These are phyloP conservation scores for Pulveroboletus sp. DNA, from an alignment of 768 basidiomycete species.

Conservation along the genomic window DNA sequence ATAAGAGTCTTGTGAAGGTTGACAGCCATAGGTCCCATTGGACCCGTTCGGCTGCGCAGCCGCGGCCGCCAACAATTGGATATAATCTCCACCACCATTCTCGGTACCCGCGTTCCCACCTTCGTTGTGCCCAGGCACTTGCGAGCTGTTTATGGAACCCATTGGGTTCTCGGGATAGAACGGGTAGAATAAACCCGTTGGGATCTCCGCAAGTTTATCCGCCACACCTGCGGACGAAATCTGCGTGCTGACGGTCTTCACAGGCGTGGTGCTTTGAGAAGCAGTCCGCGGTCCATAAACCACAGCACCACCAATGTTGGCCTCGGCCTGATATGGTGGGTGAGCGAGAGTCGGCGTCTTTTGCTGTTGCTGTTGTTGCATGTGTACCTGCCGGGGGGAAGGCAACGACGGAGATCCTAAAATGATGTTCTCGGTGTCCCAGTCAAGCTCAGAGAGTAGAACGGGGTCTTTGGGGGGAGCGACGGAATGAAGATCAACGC, in stretches of 20 bases:
- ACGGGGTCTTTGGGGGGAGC: conserved; percentile 37
- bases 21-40: conserved; percentile 51
- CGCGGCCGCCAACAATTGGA: conserved; percentile 55
- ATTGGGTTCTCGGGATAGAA: conserved; percentile 62
- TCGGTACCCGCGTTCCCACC: conserved; percentile 16
- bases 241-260: conserved; percentile 22
- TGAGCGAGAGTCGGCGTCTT: conserved; percentile 38
- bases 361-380: conserved; percentile 33
- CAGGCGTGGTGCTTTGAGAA: conserved; percentile 29
- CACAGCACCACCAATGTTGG: conserved; percentile 13
- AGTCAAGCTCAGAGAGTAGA: conserved; percentile 43
- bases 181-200: conserved; percentile 70
- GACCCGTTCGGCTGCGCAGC: conserved; percentile 54
- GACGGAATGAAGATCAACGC: conserved; percentile 64
- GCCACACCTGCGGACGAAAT: conserved; percentile 22
- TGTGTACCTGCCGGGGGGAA: conserved; percentile 26
- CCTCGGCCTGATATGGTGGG: conserved; percentile 32
- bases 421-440: conserved; percentile 40
- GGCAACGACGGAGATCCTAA: conserved; percentile 23
- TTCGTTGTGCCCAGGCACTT: conserved; percentile 17
- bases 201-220: conserved; percentile 59
- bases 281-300: conserved; percentile 29
- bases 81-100: conserved; percentile 40
- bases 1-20: conserved; percentile 58
- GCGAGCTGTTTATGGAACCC: conserved; percentile 20